phyloP scores from a whole-genome alignment of 2,329 filamentous ascomycete genomes.

The Aspergillus fischeri region DNA sequence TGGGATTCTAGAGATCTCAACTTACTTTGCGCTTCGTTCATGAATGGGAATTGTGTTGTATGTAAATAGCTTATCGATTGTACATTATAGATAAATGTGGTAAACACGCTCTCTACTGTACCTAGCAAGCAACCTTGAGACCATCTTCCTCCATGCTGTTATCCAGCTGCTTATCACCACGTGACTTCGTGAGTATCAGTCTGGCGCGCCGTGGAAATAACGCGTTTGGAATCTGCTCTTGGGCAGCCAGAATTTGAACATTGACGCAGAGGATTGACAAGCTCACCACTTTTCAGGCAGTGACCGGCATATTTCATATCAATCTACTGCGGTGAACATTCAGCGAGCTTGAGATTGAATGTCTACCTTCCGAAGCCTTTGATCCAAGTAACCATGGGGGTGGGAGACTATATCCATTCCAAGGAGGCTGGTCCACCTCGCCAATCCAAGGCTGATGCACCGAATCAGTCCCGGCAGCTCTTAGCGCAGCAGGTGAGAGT shows the following conservation, averaged over 20 bases:
- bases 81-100: not conserved
- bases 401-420: slow-evolving; percentile 41
- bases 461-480: slow-evolving; percentile 27
- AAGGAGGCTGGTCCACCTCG: slow-evolving; percentile 32
- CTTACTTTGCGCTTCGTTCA: not conserved
- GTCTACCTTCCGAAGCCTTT: not conserved
- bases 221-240: not conserved
- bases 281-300: not conserved
- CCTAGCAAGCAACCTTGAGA: not conserved
- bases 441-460: slow-evolving; percentile 18
- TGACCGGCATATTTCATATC: not conserved
- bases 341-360: not conserved
- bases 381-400: slow-evolving; percentile 30
- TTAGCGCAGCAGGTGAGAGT: slow-evolving; percentile 34
- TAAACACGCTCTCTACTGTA: not conserved
- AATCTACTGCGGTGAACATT: not conserved
- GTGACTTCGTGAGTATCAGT: slow-evolving; percentile 25
- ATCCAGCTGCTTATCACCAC: slow-evolving; percentile 11
- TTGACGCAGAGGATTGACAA: not conserved
- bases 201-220: slow-evolving; percentile 17
- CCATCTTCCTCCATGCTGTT: not conserved
- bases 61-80: not conserved
- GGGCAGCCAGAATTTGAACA: slow-evolving; percentile 7
- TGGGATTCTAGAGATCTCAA: not conserved
- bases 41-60: not conserved